These are phyloP conservation scores for Kwoniella europaea DNA, from an alignment of 768 basidiomycete genomes.

Conservation along the genomic window DNA sequence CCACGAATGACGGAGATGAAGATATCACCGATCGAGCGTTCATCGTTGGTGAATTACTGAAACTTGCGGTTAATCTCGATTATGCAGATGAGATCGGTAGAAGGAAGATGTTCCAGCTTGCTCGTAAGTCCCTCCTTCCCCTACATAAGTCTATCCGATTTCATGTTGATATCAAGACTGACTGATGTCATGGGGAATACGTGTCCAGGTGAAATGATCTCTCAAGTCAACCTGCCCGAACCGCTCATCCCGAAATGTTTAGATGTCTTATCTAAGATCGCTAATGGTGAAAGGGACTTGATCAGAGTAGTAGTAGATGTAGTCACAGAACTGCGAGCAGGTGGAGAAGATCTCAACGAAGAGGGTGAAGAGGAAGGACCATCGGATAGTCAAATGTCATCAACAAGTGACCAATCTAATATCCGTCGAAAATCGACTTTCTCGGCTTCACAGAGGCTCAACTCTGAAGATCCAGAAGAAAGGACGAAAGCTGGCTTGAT, in stretches of 20 bases:
- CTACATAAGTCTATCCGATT: not conserved
- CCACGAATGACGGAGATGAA: conserved; percentile 57
- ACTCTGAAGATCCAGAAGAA: conserved; percentile 64
- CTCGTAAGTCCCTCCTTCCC: conserved; percentile 65
- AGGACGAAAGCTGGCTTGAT: conserved; percentile 66
- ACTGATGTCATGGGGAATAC: not conserved
- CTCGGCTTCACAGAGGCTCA: conserved; percentile 23
- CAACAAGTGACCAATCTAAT: conserved; percentile 50
- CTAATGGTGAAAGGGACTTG: conserved; percentile 77
- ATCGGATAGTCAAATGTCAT: conserved; percentile 40
- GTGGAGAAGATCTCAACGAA: conserved; percentile 33
- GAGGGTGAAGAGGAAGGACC: conserved; percentile 54
- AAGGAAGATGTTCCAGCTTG: conserved; percentile 81
- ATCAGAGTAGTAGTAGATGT: conserved; percentile 88
- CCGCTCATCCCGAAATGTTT: conserved; percentile 73
- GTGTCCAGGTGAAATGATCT: conserved; percentile 75
- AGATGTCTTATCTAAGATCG: conserved; percentile 77
- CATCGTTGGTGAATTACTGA: conserved; percentile 79
- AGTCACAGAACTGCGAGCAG: conserved; percentile 75
- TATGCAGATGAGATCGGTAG: conserved; percentile 91
- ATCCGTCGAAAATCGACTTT: conserved; percentile 10
- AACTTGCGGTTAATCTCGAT: conserved; percentile 77
- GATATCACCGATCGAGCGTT: conserved; percentile 63
- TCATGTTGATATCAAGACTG: not conserved
- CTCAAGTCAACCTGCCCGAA: conserved; percentile 71